phyloP scores from a whole-genome alignment of 2,329 filamentous ascomycete genomes.

The Clonostachys solani region DNA sequence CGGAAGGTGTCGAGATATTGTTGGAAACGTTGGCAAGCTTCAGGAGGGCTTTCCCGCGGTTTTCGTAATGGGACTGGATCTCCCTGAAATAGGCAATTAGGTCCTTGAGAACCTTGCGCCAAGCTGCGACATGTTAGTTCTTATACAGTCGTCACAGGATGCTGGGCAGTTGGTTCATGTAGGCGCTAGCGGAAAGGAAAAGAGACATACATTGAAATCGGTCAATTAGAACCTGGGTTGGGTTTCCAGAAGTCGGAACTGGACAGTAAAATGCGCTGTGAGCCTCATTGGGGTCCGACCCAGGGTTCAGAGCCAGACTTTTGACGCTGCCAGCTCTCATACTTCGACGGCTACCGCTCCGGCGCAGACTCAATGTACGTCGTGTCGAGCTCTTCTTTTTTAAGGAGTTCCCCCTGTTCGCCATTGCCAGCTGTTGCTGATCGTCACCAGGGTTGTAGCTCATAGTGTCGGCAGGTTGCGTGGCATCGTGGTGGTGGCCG shows the following conservation, averaged over 20 bases:
- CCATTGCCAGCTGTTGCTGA: constrained; percentile 9
- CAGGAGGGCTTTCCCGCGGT: constrained; percentile 73
- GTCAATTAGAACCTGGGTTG: constrained; percentile 81
- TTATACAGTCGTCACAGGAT: background rate
- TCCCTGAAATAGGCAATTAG: constrained; percentile 92
- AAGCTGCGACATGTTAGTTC: constrained; percentile 52
- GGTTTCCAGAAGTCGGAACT: constrained; percentile 80
- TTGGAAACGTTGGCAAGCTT: constrained; percentile 83
- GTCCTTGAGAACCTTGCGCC: constrained; percentile 93
- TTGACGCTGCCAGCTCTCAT: constrained; percentile 82
- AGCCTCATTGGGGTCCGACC: constrained; percentile 61
- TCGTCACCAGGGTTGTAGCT: constrained; percentile 46
- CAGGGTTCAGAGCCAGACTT: constrained; percentile 70
- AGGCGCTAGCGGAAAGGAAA: background rate
- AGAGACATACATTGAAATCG: constrained; percentile 74
- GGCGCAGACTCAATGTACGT: constrained; percentile 68
- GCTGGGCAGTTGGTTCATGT: no score
- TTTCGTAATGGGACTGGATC: constrained; percentile 84
- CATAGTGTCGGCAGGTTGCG: constrained; percentile 26
- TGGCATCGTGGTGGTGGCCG: constrained; percentile 3
- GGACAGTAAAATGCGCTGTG: constrained; percentile 88
- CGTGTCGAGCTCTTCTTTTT: constrained; percentile 84
- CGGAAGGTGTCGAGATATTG: constrained; percentile 69
- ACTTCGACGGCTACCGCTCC: constrained; percentile 76
- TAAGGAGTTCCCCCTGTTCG: constrained; percentile 62